Conservation (phyloP, 352 stramenopile species). For the Bremia lactucae region DNA sequence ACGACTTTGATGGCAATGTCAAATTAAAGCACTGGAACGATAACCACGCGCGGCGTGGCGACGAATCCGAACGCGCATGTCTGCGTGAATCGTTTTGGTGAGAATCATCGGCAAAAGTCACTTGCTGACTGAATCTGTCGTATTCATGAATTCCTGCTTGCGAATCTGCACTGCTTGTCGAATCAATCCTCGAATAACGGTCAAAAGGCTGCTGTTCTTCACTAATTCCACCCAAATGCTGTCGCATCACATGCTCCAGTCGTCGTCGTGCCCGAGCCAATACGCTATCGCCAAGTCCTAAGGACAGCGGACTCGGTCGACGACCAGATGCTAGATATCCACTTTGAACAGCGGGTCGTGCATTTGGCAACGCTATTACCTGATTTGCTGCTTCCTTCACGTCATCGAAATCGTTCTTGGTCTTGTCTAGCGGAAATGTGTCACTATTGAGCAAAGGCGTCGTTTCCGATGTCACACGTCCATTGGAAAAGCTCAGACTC, state of each 20-base stretch:
- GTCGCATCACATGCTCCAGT: conserved; percentile 27
- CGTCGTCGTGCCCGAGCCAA: conserved; percentile 33
- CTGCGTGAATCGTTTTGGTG: conserved; percentile 7
- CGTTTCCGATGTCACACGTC: conserved; percentile 24
- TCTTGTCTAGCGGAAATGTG: too few relatives aligned
- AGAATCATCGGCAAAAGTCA: conserved; percentile 4
- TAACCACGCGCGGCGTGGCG: conserved; percentile 41
- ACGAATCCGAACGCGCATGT: conserved; percentile 2
- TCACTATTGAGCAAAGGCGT: conserved; percentile 42
- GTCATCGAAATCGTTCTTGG: too few relatives aligned
- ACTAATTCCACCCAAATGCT: conserved; percentile 22
- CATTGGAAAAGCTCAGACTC: conserved; percentile 36
- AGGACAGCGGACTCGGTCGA: conserved; percentile 52
- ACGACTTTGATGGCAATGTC: conserved; percentile 48
- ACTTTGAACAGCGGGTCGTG: conserved; percentile 5
- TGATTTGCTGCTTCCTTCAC: conserved; percentile 1
- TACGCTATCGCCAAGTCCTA: conserved; percentile 41
- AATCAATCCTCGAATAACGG: conserved; percentile 1
- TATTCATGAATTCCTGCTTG: conserved; percentile 4
- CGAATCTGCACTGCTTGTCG: conserved; percentile 1
- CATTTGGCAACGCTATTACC: conserved; percentile 1
- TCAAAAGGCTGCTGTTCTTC: conserved; percentile 7
- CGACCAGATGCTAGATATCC: conserved; percentile 18
- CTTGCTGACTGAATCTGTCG: conserved; percentile 7
- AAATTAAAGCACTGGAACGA: conserved; percentile 81